Conservation (phyloP, 495 filamentous ascomycete genomes). For the Echria macrotheca region DNA sequence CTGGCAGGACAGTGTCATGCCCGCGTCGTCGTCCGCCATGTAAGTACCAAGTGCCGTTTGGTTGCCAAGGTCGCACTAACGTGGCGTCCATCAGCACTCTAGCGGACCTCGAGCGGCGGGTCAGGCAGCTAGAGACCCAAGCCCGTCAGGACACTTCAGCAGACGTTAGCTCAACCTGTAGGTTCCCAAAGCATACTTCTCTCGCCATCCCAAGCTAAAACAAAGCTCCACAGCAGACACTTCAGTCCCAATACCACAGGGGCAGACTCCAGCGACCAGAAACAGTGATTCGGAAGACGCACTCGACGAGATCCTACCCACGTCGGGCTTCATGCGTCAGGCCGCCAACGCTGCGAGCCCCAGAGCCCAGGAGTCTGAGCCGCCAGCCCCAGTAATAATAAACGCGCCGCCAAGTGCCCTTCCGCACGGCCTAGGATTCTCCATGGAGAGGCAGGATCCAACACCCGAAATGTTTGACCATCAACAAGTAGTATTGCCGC, state of each 20-base stretch:
- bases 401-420: too few relatives aligned
- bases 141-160: too few relatives aligned
- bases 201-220: too few relatives aligned
- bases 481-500: conserved; percentile 25
- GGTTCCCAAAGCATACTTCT: too few relatives aligned
- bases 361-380: too few relatives aligned
- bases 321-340: conserved; percentile 1
- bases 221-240: too few relatives aligned
- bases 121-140: conserved; percentile 15
- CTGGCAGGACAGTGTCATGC: conserved; percentile 22
- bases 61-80: background rate
- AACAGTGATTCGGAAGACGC: background rate
- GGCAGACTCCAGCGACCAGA: background rate
- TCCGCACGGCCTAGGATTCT: too few relatives aligned
- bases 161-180: too few relatives aligned
- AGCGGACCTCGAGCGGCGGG: conserved; percentile 18
- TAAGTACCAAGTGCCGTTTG: background rate
- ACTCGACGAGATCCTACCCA: background rate
- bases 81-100: conserved; percentile 10
- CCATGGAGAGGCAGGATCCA: background rate
- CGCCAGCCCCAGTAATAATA: too few relatives aligned
- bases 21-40: conserved; percentile 7
- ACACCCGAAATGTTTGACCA: conserved; percentile 1
- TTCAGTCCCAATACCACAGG: too few relatives aligned
- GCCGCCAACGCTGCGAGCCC: conserved; percentile 7